Conservation (phyloP, 768 basidiomycete species). For the Inosperma sp. region DNA sequence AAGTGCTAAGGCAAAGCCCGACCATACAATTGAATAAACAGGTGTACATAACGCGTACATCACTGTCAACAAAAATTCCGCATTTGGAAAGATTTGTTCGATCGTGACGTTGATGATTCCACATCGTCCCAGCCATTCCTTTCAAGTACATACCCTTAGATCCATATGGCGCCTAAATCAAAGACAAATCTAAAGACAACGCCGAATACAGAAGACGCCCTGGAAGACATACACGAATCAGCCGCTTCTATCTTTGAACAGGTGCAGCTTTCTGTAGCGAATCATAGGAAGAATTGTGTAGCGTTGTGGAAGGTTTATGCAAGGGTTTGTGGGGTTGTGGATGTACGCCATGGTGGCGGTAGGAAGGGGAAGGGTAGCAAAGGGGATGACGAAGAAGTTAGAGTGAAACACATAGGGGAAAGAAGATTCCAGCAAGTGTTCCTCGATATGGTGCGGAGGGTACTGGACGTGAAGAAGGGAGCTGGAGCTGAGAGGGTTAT, state of each 20-base stretch:
- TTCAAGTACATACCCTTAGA: too few species aligned
- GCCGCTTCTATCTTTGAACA: constrained; percentile 63
- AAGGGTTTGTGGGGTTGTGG: constrained; percentile 53
- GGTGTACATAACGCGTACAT: too few species aligned
- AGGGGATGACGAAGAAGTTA: constrained; percentile 4
- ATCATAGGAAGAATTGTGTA: constrained; percentile 91
- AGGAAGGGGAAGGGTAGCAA: constrained; percentile 24
- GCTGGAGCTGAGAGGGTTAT: constrained; percentile 64
- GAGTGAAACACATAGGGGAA: constrained; percentile 65
- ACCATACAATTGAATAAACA: too few species aligned
- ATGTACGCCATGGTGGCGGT: constrained; percentile 38
- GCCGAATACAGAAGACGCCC: constrained; percentile 18
- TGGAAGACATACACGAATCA: constrained; percentile 33
- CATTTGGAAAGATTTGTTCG: too few species aligned
- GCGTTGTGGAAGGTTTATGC: constrained; percentile 79
- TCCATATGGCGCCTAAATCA: constrained; percentile 26
- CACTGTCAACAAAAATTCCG: too few species aligned
- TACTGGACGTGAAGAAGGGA: constrained; percentile 84
- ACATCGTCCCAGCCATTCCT: too few species aligned
- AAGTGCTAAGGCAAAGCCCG: too few species aligned
- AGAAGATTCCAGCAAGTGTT: constrained; percentile 73
- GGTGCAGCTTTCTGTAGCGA: constrained; percentile 71
- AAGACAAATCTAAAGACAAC: too few species aligned
- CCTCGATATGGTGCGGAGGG: constrained; percentile 65
- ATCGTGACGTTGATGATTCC: too few species aligned